Percentiles rank a stretch among this genome's conserved stretches.
These are phyloP conservation scores for Choiromyces venosus DNA, from an alignment of 495 filamentous ascomycete genomes.

Conservation along the genomic window DNA sequence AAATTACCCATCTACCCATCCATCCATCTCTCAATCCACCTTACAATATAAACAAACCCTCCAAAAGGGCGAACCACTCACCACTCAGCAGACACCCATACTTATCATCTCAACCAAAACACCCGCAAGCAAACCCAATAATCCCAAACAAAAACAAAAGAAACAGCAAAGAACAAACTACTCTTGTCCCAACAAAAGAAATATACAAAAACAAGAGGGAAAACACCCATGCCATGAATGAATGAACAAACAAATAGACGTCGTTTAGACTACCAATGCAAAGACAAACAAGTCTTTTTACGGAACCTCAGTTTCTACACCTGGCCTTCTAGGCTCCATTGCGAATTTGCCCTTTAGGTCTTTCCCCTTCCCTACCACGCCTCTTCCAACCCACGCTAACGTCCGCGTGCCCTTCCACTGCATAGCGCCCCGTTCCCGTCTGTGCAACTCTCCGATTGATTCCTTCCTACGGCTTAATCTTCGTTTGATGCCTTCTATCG, in stretches of 20 bases:
- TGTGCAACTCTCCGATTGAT: constrained; percentile 54
- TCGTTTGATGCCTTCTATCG: constrained; percentile 11
- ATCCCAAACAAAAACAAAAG: not conserved
- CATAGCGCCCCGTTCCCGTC: constrained; percentile 68
- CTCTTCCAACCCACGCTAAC: constrained; percentile 63
- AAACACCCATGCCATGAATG: not conserved
- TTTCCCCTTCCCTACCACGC: constrained; percentile 58
- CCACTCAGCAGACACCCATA: not conserved
- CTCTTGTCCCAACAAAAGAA: not conserved
- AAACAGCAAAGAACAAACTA: not conserved
- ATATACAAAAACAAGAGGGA: not conserved
- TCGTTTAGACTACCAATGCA: not conserved
- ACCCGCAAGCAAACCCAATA: not conserved
- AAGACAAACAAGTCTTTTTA: constrained; percentile 2
- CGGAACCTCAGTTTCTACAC: constrained; percentile 31
- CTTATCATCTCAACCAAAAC: not conserved
- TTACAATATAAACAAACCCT: too few relatives aligned
- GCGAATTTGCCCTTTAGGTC: constrained; percentile 51
- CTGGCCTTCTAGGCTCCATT: constrained; percentile 46
- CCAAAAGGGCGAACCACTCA: not conserved
- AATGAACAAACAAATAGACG: not conserved
- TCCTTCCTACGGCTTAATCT: constrained; percentile 20
- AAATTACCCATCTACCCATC: not conserved
- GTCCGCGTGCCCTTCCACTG: constrained; percentile 74
- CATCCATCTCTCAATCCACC: too few relatives aligned